Percentiles rank a stretch among this genome's conserved stretches.
phyloP scores from a whole-genome alignment of 129 eudicot genomes.

The Ambrosia trifida region DNA sequence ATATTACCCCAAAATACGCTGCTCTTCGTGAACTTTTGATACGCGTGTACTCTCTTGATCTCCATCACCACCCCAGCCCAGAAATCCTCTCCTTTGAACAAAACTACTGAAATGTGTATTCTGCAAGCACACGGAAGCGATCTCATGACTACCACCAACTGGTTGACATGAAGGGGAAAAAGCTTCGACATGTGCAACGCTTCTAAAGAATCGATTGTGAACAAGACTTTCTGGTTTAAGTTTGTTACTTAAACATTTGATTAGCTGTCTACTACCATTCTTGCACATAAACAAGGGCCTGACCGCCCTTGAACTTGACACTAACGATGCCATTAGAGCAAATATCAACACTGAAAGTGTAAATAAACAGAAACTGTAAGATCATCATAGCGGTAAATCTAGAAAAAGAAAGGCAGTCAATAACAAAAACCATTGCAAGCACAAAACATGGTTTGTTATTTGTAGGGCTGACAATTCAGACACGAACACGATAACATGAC shows the following conservation, averaged over 20 bases:
- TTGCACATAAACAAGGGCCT: slow-evolving; percentile 42
- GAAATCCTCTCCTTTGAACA: slow-evolving; percentile 66
- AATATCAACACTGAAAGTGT: slow-evolving; percentile 10
- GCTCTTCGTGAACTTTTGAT: slow-evolving; percentile 69
- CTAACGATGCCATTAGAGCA: slow-evolving; percentile 52
- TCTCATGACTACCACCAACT: slow-evolving; percentile 14
- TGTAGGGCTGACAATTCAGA: too few relatives aligned
- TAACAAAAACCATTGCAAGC: not conserved
- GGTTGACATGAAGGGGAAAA: slow-evolving; percentile 11
- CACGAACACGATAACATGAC: too few relatives aligned
- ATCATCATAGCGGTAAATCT: not conserved
- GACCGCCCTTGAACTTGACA: slow-evolving; percentile 45
- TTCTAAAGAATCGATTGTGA: slow-evolving; percentile 48
- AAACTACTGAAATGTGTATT: slow-evolving; percentile 9
- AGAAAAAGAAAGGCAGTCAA: not conserved
- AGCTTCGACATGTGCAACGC: slow-evolving; percentile 38
- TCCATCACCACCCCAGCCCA: slow-evolving; percentile 87
- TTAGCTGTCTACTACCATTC: slow-evolving; percentile 37
- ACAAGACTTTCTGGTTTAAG: slow-evolving; percentile 23
- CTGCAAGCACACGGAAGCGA: slow-evolving; percentile 12
- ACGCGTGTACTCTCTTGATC: slow-evolving; percentile 60
- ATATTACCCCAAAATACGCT: slow-evolving; percentile 49
- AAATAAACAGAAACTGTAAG: not conserved
- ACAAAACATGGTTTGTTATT: not conserved
- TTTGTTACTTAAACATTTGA: slow-evolving; percentile 14